A percentile compares a stretch with the other conserved stretches of the same genome.
These are phyloP conservation scores for Hymenoscyphus repandus DNA, from an alignment of 2,329 filamentous ascomycete genomes.

Conservation along the genomic window DNA sequence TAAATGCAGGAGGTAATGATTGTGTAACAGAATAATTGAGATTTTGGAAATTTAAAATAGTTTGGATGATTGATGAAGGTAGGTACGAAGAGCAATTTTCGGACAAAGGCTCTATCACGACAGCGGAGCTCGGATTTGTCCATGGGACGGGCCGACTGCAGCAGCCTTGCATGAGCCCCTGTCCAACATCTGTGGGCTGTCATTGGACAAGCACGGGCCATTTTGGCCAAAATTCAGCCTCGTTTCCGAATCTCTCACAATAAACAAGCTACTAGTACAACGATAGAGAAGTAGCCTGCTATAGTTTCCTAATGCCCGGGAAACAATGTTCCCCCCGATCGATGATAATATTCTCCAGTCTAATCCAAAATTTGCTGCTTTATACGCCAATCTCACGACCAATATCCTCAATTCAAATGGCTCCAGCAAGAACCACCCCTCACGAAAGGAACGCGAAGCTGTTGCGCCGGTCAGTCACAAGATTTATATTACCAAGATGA, in stretches of 20 bases:
- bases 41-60: no score
- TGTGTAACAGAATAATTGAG: no score
- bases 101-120: no score
- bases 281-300: background rate
- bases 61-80: no score
- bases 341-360: slow-evolving; percentile 48
- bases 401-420: slow-evolving; percentile 52
- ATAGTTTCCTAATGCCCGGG: background rate
- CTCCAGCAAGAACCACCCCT: slow-evolving; percentile 48
- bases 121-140: no score
- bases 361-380: slow-evolving; percentile 55
- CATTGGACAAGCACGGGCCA: no score
- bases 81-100: no score
- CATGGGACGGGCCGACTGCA: no score
- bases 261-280: background rate
- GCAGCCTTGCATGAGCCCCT: no score
- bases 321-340: slow-evolving; percentile 51
- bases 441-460: slow-evolving; percentile 41
- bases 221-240: no score
- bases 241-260: background rate
- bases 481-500: background rate
- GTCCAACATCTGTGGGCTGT: no score
- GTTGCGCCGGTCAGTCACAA: background rate
- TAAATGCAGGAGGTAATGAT: no score
- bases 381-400: slow-evolving; percentile 51